Evolutionary conservation across 371 early-diverging fungal species (phyloP).

Genomic region (Mortierella sp.): DNA sequence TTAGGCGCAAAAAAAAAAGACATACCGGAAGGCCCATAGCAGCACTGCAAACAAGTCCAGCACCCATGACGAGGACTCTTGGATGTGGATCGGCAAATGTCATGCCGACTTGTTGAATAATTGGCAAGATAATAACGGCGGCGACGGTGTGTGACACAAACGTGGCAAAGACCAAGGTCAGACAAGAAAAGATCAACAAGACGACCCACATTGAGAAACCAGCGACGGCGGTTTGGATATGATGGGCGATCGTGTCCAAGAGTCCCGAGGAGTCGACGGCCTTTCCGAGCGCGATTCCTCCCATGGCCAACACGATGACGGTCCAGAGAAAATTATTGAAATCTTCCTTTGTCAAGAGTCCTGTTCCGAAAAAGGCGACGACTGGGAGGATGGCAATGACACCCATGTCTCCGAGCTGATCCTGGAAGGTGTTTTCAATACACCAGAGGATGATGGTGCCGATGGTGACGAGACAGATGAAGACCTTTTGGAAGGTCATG

Average conservation of each 20-base stretch:
- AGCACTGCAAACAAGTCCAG: slow-evolving; percentile 83
- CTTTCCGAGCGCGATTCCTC: slow-evolving; percentile 87
- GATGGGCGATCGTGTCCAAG: slow-evolving; percentile 79
- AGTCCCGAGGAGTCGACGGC: slow-evolving; percentile 84
- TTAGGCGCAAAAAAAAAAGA: not conserved
- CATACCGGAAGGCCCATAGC: slow-evolving; percentile 85
- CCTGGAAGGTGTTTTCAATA: slow-evolving; percentile 70
- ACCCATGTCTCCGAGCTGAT: slow-evolving; percentile 85
- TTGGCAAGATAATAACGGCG: slow-evolving; percentile 87
- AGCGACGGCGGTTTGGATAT: slow-evolving; percentile 74
- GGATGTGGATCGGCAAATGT: slow-evolving; percentile 83
- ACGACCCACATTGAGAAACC: slow-evolving; percentile 79
- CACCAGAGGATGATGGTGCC: slow-evolving; percentile 86
- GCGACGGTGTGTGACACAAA: slow-evolving; percentile 96
- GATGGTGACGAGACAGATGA: slow-evolving; percentile 72
- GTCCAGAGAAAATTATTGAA: slow-evolving; percentile 85
- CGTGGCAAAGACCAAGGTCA: slow-evolving; percentile 85
- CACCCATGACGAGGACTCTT: slow-evolving; percentile 88
- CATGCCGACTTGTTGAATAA: slow-evolving; percentile 82
- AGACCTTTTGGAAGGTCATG: slow-evolving; percentile 73
- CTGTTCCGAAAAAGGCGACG: slow-evolving; percentile 85
- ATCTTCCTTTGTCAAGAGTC: slow-evolving; percentile 85
- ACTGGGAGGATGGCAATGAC: slow-evolving; percentile 85
- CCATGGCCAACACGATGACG: slow-evolving; percentile 92
- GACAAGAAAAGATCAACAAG: slow-evolving; percentile 72